phyloP scores from a whole-genome alignment of 352 stramenopile species.

The Pythium dissimile region DNA sequence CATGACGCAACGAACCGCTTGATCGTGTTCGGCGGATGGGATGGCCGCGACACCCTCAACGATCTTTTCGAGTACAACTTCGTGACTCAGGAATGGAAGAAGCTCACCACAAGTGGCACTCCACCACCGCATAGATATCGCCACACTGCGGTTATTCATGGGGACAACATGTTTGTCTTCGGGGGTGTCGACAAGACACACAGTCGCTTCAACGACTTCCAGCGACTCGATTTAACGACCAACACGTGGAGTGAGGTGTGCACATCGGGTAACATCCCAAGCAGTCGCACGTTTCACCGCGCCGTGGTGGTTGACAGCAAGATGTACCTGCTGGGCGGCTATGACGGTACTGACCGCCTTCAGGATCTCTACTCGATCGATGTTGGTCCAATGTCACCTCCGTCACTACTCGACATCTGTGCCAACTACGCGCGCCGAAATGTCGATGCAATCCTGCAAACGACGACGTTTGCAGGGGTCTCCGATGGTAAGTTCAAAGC shows the following conservation, averaged over 20 bases:
- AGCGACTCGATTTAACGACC: slow-evolving; percentile 67
- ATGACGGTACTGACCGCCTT: slow-evolving; percentile 79
- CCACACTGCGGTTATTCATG: slow-evolving; percentile 81
- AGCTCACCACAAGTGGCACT: slow-evolving; percentile 47
- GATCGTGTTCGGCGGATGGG: slow-evolving; percentile 86
- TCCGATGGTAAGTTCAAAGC: slow-evolving; percentile 33
- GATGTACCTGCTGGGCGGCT: slow-evolving; percentile 86
- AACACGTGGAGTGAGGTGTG: slow-evolving; percentile 86
- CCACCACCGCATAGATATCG: slow-evolving; percentile 79
- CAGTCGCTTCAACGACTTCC: slow-evolving; percentile 84
- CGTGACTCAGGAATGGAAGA: slow-evolving; percentile 61
- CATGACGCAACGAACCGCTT: slow-evolving; percentile 62
- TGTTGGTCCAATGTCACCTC: slow-evolving; percentile 68
- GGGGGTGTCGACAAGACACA: slow-evolving; percentile 89
- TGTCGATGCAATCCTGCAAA: slow-evolving; percentile 55
- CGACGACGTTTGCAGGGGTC: slow-evolving; percentile 74
- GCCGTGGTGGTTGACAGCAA: slow-evolving; percentile 72
- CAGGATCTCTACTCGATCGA: slow-evolving; percentile 86
- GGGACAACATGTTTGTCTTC: slow-evolving; percentile 88
- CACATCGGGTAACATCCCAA: slow-evolving; percentile 76
- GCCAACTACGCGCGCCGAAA: slow-evolving; percentile 69
- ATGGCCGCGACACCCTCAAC: slow-evolving; percentile 83
- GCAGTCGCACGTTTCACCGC: slow-evolving; percentile 85
- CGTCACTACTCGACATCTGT: slow-evolving; percentile 71
- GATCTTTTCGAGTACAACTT: slow-evolving; percentile 82